phyloP scores from a whole-genome alignment of 2,329 filamentous ascomycete genomes.

The Cytospora chrysosperma region DNA sequence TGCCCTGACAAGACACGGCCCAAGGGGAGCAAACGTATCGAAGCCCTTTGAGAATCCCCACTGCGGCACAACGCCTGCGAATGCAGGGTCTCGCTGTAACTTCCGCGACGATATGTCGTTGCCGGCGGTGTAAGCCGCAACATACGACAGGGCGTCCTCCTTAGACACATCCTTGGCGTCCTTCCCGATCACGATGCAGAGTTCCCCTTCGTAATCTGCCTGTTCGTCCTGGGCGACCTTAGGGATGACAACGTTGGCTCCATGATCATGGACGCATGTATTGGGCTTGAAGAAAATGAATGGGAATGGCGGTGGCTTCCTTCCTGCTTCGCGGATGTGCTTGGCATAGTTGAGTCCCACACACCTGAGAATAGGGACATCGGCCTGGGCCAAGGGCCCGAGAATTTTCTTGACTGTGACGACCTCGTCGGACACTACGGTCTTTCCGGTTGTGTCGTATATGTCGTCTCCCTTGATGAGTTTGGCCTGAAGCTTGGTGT shows the following conservation, averaged over 20 bases:
- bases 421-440: slow-evolving; percentile 52
- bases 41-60: slow-evolving; percentile 59
- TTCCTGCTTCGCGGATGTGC: slow-evolving; percentile 54
- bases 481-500: slow-evolving; percentile 50
- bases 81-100: slow-evolving; percentile 47
- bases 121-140: slow-evolving; percentile 53
- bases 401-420: slow-evolving; percentile 54
- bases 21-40: slow-evolving; percentile 54
- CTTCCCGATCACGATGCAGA: slow-evolving; percentile 48
- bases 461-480: slow-evolving; percentile 51
- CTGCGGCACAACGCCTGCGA: slow-evolving; percentile 53
- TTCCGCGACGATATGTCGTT: slow-evolving; percentile 57
- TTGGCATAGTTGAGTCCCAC: slow-evolving; percentile 61
- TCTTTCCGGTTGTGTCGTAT: slow-evolving; percentile 46
- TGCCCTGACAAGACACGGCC: slow-evolving; percentile 46
- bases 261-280: slow-evolving; percentile 39
- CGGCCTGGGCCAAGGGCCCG: slow-evolving; percentile 47
- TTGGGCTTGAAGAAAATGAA: slow-evolving; percentile 52
- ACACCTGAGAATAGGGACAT: slow-evolving; percentile 57
- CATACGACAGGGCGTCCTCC: slow-evolving; percentile 45
- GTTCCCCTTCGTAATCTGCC: slow-evolving; percentile 49
- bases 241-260: slow-evolving; percentile 43
- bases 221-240: slow-evolving; percentile 48
- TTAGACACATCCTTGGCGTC: slow-evolving; percentile 41
- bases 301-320: slow-evolving; percentile 48